Conservation (phyloP, 176 grass and related monocot species). For the Triticum aestivum region IWGSC_CS_RefSeq_v2.1 NC_057796.1:423311177-423311676, state of each 20-base stretch:
- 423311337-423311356: constrained; percentile 68
- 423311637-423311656: not conserved
- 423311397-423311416: constrained; percentile 56
- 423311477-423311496: not conserved
- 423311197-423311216: not conserved
- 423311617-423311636: not conserved
- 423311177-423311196: not conserved
- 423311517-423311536: too few species aligned
- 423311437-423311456: constrained; percentile 79
- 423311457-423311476: not conserved
- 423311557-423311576: constrained; percentile 75
- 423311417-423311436: constrained; percentile 80
- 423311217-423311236: not conserved
- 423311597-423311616: constrained; percentile 42
- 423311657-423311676: not conserved
- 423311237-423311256: not conserved
- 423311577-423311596: constrained; percentile 84
- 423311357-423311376: constrained; percentile 73
- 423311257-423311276: constrained; percentile 23
- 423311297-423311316: constrained; percentile 52
- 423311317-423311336: constrained; percentile 66
- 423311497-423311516: not conserved
- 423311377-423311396: constrained; percentile 68
- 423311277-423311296: constrained; percentile 45
- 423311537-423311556: constrained; percentile 57